Base-by-base conservation (phyloP, 2,329 filamentous ascomycete species). In the Botrytis sinoallii region DNA sequence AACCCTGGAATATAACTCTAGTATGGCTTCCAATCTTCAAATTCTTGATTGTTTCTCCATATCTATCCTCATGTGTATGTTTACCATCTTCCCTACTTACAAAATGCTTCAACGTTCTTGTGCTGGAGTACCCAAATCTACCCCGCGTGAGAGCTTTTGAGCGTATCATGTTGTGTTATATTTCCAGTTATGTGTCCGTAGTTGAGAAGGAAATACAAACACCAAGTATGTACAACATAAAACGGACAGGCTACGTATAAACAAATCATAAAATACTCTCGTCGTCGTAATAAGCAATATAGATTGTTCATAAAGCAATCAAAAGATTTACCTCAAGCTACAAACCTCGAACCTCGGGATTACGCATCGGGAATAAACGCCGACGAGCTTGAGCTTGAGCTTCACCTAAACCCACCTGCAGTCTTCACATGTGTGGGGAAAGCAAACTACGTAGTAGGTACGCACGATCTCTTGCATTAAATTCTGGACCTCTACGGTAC, bases 1-100 rank as follows among this genome's bases (percentile, higher is more conserved):
- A 92, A 1, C 90, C 91, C 79, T 93, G 91, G 78, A 91, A 93
- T 73, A 92, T 86, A 73, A 93, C 90, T 69, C 86, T 85, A 0
- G 91, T 92, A 79, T 92, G 86, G 44, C 85, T 84, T 25, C 90
- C 90, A 77, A 93, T 92, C 77, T 87, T 90, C 74, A 93, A 83
- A 78, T 92, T 92, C 5, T 84, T 83, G 48, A 92, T 86, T 0
- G 91, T 92, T 78, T 90, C 87, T 52, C 82, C 83, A 75, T 82
- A 82, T 71, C 59, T 66, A 60, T 59, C 65, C 35, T 68, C 65
- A 20, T 20, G 65, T 67, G n/a, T 29, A 32, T 57, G n/a, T 4
- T 4, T 29, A 18, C 52, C 72, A 65, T 16, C 72, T 32, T 35
- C 76, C 74, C 40, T 71, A 77, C 32, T 32, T 16, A 64, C 76